Conservation (phyloP, 2,329 filamentous ascomycete species). For the Scytalidium sp. region DNA sequence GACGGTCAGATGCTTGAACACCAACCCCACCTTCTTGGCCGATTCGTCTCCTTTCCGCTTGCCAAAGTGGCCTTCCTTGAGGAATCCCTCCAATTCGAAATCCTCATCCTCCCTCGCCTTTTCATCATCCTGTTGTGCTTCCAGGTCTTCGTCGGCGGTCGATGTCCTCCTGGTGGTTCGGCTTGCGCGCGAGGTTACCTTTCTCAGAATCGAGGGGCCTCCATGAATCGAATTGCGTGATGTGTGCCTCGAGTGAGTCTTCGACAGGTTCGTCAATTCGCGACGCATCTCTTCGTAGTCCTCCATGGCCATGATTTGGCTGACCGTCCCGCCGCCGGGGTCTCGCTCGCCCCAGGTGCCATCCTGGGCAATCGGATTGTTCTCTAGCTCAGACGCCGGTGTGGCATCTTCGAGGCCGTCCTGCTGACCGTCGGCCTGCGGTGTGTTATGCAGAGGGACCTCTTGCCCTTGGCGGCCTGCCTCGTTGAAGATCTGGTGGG, state of each 20-base stretch:
- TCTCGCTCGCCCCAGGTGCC: slow-evolving; percentile 64
- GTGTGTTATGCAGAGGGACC: neutral
- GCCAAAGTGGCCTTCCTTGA: slow-evolving; percentile 73
- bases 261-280: slow-evolving; percentile 51
- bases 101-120: slow-evolving; percentile 41
- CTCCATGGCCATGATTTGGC: slow-evolving; percentile 51
- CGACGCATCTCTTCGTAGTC: slow-evolving; percentile 56
- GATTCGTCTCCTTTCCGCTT: slow-evolving; percentile 65
- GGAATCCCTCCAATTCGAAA: slow-evolving; percentile 68
- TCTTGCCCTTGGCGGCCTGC: neutral
- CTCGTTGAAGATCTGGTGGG: neutral
- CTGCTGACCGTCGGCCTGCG: neutral
- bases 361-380: slow-evolving; percentile 17
- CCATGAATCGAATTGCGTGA: slow-evolving; percentile 3
- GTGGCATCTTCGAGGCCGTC: slow-evolving; percentile 2
- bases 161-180: slow-evolving; percentile 15
- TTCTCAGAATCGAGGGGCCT: slow-evolving; percentile 8
- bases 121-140: slow-evolving; percentile 19
- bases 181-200: slow-evolving; percentile 9
- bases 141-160: slow-evolving; percentile 22
- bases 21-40: slow-evolving; percentile 73
- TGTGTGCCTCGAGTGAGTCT: slow-evolving; percentile 27
- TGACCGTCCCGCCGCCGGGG: slow-evolving; percentile 46
- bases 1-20: slow-evolving; percentile 74
- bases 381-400: neutral